Percentiles rank a stretch among this genome's conserved stretches.
Evolutionary conservation across 768 basidiomycete species (phyloP).

Genomic region (Boletus speciosus): DNA sequence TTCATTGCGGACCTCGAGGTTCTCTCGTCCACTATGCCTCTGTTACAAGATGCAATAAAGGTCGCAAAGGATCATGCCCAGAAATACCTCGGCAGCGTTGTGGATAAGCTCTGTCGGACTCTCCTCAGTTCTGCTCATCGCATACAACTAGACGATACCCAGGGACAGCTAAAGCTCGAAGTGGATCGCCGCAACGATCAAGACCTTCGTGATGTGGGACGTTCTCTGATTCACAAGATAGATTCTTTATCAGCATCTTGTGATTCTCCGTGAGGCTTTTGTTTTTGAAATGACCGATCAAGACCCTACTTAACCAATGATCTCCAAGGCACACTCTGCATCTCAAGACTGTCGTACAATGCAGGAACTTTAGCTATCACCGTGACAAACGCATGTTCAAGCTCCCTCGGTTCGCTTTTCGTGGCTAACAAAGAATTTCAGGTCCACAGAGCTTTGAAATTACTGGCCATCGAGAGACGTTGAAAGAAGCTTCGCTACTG

Average conservation of each 20-base stretch:
- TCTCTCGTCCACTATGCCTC: constrained; percentile 8
- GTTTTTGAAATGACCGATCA: neutral
- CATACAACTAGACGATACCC: constrained; percentile 18
- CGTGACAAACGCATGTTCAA: constrained; percentile 5
- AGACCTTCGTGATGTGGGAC: constrained; percentile 9
- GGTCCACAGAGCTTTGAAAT: constrained; percentile 17
- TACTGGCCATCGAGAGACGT: constrained; percentile 16
- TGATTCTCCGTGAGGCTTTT: constrained; percentile 15
- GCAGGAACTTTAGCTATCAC: neutral
- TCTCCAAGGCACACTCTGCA: constrained; percentile 15
- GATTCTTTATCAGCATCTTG: constrained; percentile 17
- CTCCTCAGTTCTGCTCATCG: constrained; percentile 6
- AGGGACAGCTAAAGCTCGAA: constrained; percentile 13
- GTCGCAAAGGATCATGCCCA: constrained; percentile 17
- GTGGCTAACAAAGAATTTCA: constrained; percentile 1
- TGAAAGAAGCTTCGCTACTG: constrained; percentile 18
- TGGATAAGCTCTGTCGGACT: constrained; percentile 19
- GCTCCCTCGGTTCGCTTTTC: neutral
- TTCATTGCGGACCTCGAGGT: constrained; percentile 24
- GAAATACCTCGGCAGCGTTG: constrained; percentile 12
- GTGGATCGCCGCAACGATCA: constrained; percentile 14
- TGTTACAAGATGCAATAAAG: constrained; percentile 15
- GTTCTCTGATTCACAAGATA: constrained; percentile 16
- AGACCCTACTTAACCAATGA: neutral
- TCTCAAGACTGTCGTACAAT: constrained; percentile 6